Base-by-base conservation (phyloP, 345 rosid species). In the Mallotus nudiflorus region DNA sequence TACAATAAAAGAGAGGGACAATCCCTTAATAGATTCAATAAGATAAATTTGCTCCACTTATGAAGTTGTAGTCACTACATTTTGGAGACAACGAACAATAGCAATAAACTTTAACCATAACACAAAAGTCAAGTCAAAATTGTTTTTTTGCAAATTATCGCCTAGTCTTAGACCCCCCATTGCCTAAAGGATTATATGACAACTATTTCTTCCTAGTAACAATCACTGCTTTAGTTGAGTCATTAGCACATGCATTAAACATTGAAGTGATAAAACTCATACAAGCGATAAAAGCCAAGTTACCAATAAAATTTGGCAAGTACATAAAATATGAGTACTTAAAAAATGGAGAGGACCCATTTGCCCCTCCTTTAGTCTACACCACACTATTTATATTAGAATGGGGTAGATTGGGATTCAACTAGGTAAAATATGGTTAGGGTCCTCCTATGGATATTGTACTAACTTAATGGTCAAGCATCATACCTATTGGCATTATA, bases 161-260 rank as follows among this genome's bases (percentile, higher is more conserved):
- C 4, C 78, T 78, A 3, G 66, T 84, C 7, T 6, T 83, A 29
- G 74, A 85, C 46, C 87, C 91, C 57, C 89, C 91, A 11, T 22
- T 85, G 72, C 89, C 88, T 1, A 29, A 46, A 9, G 93, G 96
- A 2, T 88, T 90, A 78, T 88, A 90, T 33, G 91, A 93, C 2
- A 88, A 90, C 76, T 86, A 87, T 56, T 85, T 88, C 83, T 90
- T 84, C 66, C 91, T 90, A 0, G 87, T 88, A n/a, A n/a, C n/a
- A n/a, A n/a, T n/a, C n/a, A n/a, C n/a, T n/a, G n/a, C n/a, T n/a
- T n/a, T n/a, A n/a, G n/a, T n/a, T n/a, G n/a, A n/a, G n/a, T n/a
- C n/a, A n/a, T n/a, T n/a, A n/a, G n/a, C n/a, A n/a, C n/a, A n/a
- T n/a, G n/a, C n/a, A n/a, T n/a, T n/a, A n/a, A n/a, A n/a, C n/a